These are phyloP conservation scores for Galerina sulciceps DNA, from an alignment of 768 basidiomycete species.

Conservation along the genomic window DNA sequence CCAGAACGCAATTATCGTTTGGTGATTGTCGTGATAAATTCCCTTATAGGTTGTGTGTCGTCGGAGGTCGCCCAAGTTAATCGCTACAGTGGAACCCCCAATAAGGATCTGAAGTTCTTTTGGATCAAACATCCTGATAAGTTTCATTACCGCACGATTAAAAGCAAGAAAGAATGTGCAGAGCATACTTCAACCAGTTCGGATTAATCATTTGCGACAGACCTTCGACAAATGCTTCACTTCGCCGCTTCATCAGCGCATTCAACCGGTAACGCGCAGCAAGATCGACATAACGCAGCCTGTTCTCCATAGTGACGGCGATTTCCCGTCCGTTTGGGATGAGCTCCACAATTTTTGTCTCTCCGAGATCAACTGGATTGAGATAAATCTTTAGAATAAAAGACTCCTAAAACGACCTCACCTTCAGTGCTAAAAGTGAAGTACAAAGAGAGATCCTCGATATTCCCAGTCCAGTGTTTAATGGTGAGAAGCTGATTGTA, in stretches of 20 bases:
- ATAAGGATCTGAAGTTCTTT: constrained; percentile 92
- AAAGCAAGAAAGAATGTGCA: not conserved
- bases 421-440: constrained; percentile 90
- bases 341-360: constrained; percentile 19
- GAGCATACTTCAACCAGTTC: constrained; percentile 76
- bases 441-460: constrained; percentile 76
- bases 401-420: constrained; percentile 32
- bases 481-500: constrained; percentile 92
- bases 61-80: constrained; percentile 83
- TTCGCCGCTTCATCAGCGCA: constrained; percentile 85
- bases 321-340: constrained; percentile 20
- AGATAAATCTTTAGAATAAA: too few species aligned
- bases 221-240: constrained; percentile 89
- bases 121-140: constrained; percentile 91
- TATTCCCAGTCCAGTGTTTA: constrained; percentile 87
- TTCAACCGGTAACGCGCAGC: constrained; percentile 89
- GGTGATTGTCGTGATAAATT: constrained; percentile 68
- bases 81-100: constrained; percentile 84
- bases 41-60: constrained; percentile 84
- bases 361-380: constrained; percentile 16
- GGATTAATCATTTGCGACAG: constrained; percentile 90
- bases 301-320: constrained; percentile 77
- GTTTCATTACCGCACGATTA: not conserved
- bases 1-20: constrained; percentile 85
- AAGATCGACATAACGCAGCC: constrained; percentile 87